These are phyloP conservation scores for Tuber umbilicatum DNA, from an alignment of 495 filamentous ascomycete species.

Conservation along the genomic window DNA sequence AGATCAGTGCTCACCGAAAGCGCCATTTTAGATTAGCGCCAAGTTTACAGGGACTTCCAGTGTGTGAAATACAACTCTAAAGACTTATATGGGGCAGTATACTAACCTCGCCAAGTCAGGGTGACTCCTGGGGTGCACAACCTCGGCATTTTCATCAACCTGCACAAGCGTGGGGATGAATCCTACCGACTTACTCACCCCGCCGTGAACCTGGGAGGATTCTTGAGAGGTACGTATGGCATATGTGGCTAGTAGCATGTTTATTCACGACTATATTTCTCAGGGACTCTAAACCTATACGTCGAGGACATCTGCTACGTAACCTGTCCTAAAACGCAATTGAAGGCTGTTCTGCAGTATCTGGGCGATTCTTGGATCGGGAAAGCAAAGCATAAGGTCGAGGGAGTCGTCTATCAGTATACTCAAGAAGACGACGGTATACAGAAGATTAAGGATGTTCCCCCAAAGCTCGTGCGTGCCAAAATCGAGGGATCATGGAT, in stretches of 20 bases:
- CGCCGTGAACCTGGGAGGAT: constrained; percentile 80
- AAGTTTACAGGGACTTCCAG: constrained; percentile 93
- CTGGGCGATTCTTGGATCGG: constrained; percentile 92
- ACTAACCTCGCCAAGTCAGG: constrained; percentile 49
- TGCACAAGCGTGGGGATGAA: constrained; percentile 73
- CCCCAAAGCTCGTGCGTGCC: constrained; percentile 74
- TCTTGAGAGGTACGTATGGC: constrained; percentile 58
- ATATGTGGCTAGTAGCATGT: constrained; percentile 18
- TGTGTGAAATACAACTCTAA: constrained; percentile 12
- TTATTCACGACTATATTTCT: constrained; percentile 8
- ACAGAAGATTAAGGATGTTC: constrained; percentile 72
- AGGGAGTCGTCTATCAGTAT: constrained; percentile 85
- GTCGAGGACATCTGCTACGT: constrained; percentile 83
- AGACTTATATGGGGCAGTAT: background rate
- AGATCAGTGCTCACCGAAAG: background rate
- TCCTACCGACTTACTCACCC: constrained; percentile 94
- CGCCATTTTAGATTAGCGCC: constrained; percentile 57
- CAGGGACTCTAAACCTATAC: constrained; percentile 61
- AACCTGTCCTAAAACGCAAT: constrained; percentile 74
- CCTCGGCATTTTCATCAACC: constrained; percentile 85
- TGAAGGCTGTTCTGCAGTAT: constrained; percentile 88
- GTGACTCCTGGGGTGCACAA: constrained; percentile 90
- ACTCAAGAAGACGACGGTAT: constrained; percentile 69
- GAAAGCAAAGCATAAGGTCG: constrained; percentile 79
- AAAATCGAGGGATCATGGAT: constrained; percentile 79